phyloP scores from a whole-genome alignment of 139 green algal species.

The Limnomonas spitsbergensis region DNA sequence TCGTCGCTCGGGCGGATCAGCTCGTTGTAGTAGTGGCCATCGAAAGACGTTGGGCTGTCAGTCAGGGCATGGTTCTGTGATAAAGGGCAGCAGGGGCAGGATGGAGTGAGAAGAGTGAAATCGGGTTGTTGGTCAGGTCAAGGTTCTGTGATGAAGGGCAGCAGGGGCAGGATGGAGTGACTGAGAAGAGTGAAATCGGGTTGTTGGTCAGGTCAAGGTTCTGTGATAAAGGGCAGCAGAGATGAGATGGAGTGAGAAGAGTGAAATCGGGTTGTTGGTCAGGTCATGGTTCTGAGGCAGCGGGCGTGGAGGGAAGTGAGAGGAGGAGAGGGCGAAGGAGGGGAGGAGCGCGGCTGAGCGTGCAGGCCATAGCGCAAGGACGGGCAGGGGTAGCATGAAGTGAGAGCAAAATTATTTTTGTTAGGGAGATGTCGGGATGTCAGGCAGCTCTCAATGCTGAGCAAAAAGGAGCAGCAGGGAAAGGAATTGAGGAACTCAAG shows the following conservation, averaged over 20 bases:
- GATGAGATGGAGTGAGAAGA: background rate
- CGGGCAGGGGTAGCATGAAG: background rate
- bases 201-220: background rate
- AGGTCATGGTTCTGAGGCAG: too few relatives aligned
- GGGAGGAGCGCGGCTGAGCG: too few relatives aligned
- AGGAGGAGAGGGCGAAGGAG: background rate
- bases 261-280: background rate
- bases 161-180: background rate
- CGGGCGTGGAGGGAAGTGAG: background rate
- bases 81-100: background rate
- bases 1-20: background rate
- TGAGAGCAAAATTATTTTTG: too few relatives aligned
- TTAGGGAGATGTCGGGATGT: too few relatives aligned
- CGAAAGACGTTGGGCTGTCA: background rate
- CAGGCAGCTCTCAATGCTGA: too few relatives aligned
- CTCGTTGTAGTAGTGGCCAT: slow-evolving; percentile 25
- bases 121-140: too few relatives aligned
- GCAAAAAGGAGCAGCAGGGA: too few relatives aligned
- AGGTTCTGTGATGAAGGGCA: background rate
- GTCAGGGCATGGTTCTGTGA: slow-evolving; percentile 6
- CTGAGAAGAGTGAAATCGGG: background rate
- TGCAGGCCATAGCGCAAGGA: background rate
- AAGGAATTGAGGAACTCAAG: too few relatives aligned
- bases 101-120: background rate
- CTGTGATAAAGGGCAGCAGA: background rate